Conservation (phyloP, 1,284 basidiomycete genomes). For the Ceratobasidium sp. region DNA sequence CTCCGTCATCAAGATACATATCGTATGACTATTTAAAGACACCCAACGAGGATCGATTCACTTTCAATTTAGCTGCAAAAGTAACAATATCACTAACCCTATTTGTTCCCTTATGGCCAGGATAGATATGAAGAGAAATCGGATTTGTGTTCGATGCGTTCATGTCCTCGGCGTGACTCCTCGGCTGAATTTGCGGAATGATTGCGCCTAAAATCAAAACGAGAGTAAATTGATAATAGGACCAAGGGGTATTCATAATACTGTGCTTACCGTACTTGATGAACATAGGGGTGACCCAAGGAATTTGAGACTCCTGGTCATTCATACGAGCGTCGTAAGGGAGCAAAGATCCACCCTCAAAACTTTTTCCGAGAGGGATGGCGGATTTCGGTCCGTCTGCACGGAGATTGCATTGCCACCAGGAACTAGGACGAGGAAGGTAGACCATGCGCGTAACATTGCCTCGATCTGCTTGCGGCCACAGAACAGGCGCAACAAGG, state of each 20-base stretch:
- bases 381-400: constrained; percentile 26
- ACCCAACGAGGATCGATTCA: not conserved
- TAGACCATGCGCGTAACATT: constrained; percentile 35
- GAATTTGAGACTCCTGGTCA: too few species aligned
- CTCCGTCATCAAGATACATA: constrained; percentile 46
- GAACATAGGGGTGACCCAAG: constrained; percentile 44
- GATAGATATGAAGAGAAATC: constrained; percentile 43
- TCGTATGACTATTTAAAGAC: constrained; percentile 17
- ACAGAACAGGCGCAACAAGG: constrained; percentile 34
- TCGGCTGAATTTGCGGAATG: constrained; percentile 45
- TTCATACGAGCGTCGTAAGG: constrained; percentile 22
- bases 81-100: constrained; percentile 19
- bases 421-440: constrained; percentile 36
- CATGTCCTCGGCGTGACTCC: constrained; percentile 36
- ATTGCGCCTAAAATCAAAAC: constrained; percentile 28
- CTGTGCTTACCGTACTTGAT: constrained; percentile 26
- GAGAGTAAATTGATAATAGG: not conserved
- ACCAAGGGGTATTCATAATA: not conserved
- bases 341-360: constrained; percentile 40
- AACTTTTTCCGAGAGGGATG: constrained; percentile 6
- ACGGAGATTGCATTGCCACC: constrained; percentile 43
- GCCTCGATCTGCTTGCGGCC: constrained; percentile 9
- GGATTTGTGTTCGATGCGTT: constrained; percentile 17
- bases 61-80: too few species aligned
- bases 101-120: constrained; percentile 10